Evolutionary conservation across 257 asterid species (phyloP).

Genomic region (Nicotiana undulata): DNA sequence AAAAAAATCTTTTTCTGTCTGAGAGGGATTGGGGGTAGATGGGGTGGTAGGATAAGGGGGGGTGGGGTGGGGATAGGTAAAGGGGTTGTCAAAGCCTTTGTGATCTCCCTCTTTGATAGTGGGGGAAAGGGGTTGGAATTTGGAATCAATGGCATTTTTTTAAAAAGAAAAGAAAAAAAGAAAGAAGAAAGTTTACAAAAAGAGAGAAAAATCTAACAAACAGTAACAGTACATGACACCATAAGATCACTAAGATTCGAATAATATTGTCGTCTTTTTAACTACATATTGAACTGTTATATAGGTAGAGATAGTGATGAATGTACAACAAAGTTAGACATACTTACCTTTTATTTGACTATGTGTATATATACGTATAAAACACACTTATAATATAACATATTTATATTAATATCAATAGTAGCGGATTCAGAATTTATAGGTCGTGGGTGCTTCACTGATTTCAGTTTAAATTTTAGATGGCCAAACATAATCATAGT

Average conservation of each 20-base stretch:
- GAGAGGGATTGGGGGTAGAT: not conserved
- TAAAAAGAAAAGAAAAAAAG: not conserved
- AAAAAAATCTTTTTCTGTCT: too few species aligned
- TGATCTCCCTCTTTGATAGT: not conserved
- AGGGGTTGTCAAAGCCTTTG: not conserved
- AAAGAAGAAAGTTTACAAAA: not conserved
- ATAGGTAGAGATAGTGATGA: not conserved
- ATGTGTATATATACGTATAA: not conserved
- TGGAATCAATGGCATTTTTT: not conserved
- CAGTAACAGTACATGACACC: not conserved
- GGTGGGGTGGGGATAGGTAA: not conserved
- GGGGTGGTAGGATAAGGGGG: not conserved
- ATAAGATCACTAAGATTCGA: not conserved
- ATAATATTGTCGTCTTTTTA: not conserved
- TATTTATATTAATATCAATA: not conserved
- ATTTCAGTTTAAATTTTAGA: too few species aligned
- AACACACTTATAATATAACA: not conserved
- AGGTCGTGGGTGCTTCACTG: too few species aligned
- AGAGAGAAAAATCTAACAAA: not conserved
- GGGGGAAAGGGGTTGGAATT: not conserved
- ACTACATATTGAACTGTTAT: not conserved
- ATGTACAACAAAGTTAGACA: not conserved
- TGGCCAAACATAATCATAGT: too few species aligned
- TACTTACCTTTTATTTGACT: not conserved
- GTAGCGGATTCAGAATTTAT: too few species aligned